Conservation (phyloP, 148 eudicot genomes). For the Heliamphora exappendiculata region DNA sequence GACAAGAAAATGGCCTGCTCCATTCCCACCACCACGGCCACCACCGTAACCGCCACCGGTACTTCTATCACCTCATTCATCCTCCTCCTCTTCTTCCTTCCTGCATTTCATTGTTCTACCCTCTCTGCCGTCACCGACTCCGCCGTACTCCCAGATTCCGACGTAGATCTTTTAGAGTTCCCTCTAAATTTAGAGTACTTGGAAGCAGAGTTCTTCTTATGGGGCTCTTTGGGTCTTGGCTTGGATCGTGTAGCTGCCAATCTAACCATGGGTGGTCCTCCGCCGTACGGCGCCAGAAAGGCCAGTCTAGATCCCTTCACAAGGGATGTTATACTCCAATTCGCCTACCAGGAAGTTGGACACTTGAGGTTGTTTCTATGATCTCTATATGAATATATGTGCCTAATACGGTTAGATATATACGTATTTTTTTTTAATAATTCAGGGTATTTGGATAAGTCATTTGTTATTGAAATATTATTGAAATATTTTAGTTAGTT, state of each 20-base stretch:
- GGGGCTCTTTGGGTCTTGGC: slow-evolving; percentile 61
- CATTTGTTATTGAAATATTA: neutral
- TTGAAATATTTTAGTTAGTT: too few species aligned
- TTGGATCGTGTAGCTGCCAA: slow-evolving; percentile 47
- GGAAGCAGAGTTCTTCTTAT: slow-evolving; percentile 79
- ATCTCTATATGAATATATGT: too few species aligned
- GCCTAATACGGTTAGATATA: too few species aligned
- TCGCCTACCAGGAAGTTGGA: slow-evolving; percentile 71
- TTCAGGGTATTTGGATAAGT: neutral
- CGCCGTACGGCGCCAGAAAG: slow-evolving; percentile 42
- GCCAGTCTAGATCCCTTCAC: slow-evolving; percentile 56
- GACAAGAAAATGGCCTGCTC: neutral
- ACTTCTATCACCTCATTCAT: neutral
- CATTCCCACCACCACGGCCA: neutral
- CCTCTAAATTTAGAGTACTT: slow-evolving; percentile 78
- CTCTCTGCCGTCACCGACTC: neutral
- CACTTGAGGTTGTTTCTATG: slow-evolving; percentile 56
- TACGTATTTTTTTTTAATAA: neutral
- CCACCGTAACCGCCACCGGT: neutral
- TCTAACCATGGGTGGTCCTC: slow-evolving; percentile 53
- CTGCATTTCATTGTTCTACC: neutral
- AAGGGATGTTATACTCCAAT: slow-evolving; percentile 56
- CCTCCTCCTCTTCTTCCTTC: neutral
- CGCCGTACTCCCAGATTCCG: slow-evolving; percentile 28
- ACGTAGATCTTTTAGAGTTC: slow-evolving; percentile 58